These are phyloP conservation scores for Sphaerobolus stellatus DNA, from an alignment of 1,284 basidiomycete genomes.

Conservation along the genomic window DNA sequence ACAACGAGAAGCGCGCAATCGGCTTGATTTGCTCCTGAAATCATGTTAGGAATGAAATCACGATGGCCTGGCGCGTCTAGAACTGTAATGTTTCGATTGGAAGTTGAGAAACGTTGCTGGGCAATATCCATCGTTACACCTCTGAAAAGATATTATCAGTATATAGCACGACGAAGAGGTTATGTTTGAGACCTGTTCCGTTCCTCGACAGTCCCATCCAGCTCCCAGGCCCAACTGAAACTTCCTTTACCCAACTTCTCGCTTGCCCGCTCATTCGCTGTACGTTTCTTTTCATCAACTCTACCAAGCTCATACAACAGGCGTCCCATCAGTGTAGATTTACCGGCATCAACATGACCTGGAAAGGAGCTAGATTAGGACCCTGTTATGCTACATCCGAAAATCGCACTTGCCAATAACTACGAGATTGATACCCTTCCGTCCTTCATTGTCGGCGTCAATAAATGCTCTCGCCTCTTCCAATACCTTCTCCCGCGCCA, in stretches of 20 bases:
- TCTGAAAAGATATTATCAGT: constrained; percentile 41
- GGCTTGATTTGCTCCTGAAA: constrained; percentile 95
- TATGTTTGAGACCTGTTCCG: constrained; percentile 66
- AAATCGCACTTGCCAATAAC: constrained; percentile 73
- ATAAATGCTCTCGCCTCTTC: constrained; percentile 71
- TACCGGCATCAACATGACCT: constrained; percentile 99
- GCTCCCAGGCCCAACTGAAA: constrained; percentile 97
- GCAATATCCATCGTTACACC: constrained; percentile 99
- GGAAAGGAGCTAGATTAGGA: background rate
- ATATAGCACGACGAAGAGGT: background rate
- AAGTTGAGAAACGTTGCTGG: constrained; percentile 76
- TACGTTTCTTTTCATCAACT: constrained; percentile 81
- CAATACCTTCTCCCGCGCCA: constrained; percentile 82
- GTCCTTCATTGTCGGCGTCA: constrained; percentile 51
- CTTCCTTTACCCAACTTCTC: constrained; percentile 89
- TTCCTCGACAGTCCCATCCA: constrained; percentile 93
- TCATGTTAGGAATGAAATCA: constrained; percentile 99
- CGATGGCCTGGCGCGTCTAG: constrained; percentile 96
- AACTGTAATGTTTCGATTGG: constrained; percentile 81
- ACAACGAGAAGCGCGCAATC: constrained; percentile 96
- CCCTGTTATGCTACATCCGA: background rate
- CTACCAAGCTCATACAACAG: constrained; percentile 90
- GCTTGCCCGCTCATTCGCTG: constrained; percentile 89
- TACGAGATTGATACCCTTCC: constrained; percentile 80
- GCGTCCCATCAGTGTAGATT: constrained; percentile 96